Base-by-base conservation (phyloP, 2,329 filamentous ascomycete species). In the Fusarium fujikuroi region DNA sequence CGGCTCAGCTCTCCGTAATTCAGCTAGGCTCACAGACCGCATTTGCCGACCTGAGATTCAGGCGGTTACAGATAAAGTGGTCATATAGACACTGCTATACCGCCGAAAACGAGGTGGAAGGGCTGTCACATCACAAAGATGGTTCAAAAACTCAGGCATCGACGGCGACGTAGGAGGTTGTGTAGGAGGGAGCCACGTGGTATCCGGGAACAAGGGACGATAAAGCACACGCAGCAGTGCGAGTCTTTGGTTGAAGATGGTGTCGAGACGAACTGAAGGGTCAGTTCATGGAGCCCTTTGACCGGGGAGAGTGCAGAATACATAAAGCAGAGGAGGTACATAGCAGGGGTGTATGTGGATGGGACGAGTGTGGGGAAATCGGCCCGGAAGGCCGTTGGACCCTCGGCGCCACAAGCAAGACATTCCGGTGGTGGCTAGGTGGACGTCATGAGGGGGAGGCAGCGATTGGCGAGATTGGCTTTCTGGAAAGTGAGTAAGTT, bases 301-400 rank as follows among this genome's bases (percentile, higher is more conserved):
- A 34, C 53, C 47, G 49, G 64, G 54, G 58, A 52, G 58, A 56
- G 34, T 66, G 64, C 64, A 72, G 30, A 37, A 36, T 36, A 58
- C 56, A 50, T 49, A 58, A 12, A 36, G 54, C 39, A 57, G 28
- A 32, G 12, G 16, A 57, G 9, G 53, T 36, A 58, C 23, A 36
- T 39, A n/a, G 21, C 34, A 47, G 52, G 68, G 68, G 56, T 72
- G 67, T 44, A 63, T 49, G 34, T 43, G 46, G 62, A 60, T 69
- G 69, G 61, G 65, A 60, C 40, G 73, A 76, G 71, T 77, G 76
- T 75, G 72, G 72, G 76, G 74, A 75, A 78, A 75, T 77, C 76
- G 76, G 76, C 47, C 76, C 76, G 76, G 64, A 39, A 61, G 53
- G 57, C 76, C 76, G 76, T 68, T 61, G 53, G 36, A 46, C 49